These are phyloP conservation scores for Neurospora cerealis DNA, from an alignment of 495 filamentous ascomycete species.

Conservation along the genomic window DNA sequence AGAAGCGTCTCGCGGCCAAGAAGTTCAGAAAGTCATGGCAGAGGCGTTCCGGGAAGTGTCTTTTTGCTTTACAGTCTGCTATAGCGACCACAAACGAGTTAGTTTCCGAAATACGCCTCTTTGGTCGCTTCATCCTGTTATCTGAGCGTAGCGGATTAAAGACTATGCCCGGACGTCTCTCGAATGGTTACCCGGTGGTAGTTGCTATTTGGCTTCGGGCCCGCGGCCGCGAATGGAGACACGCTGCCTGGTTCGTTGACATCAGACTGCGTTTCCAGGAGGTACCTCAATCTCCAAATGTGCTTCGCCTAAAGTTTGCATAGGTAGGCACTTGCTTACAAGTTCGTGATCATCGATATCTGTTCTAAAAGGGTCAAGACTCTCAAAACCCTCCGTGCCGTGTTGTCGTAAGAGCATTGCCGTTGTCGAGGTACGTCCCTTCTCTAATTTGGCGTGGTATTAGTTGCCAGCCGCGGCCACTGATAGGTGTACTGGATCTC, in stretches of 20 bases:
- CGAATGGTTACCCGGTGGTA: neutral
- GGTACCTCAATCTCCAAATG: neutral
- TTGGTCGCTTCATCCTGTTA: neutral
- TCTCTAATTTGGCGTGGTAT: neutral
- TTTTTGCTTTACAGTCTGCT: neutral
- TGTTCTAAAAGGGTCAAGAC: neutral
- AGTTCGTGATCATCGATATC: neutral
- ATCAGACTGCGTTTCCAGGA: neutral
- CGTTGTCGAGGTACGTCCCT: neutral
- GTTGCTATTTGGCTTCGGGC: neutral
- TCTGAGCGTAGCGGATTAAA: neutral
- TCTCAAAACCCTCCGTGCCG: neutral
- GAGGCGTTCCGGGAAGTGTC: constrained; percentile 11
- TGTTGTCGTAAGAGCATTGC: neutral
- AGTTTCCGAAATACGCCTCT: neutral
- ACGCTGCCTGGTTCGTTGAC: neutral
- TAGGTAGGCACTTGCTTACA: neutral
- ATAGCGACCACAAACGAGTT: neutral
- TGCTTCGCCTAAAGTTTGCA: neutral
- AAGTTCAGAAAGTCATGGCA: constrained; percentile 9
- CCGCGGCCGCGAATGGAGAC: neutral
- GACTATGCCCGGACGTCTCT: neutral
- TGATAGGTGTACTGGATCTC: neutral
- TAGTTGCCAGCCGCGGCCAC: neutral
- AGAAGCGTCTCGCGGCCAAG: constrained; percentile 2